These are phyloP conservation scores for Eucalyptus shirleyi DNA, from an alignment of 345 rosid species.

Conservation along the genomic window DNA sequence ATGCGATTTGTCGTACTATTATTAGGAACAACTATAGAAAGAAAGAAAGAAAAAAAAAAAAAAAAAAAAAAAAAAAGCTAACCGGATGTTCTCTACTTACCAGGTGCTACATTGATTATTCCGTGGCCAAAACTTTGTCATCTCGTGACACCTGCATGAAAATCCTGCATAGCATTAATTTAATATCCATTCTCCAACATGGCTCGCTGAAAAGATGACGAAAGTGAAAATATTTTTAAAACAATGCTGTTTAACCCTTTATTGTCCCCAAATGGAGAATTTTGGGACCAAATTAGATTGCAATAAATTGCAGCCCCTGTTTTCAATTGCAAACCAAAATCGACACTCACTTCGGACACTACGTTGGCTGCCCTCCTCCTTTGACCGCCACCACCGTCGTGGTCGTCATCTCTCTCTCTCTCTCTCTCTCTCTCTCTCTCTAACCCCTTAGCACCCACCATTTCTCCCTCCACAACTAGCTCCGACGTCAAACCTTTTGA, in stretches of 20 bases:
- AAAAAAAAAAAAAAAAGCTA: too few species aligned
- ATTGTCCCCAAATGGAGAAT: not conserved
- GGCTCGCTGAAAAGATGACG: not conserved
- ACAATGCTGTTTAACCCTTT: not conserved
- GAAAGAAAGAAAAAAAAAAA: too few species aligned
- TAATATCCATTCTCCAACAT: not conserved
- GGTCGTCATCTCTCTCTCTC: too few species aligned
- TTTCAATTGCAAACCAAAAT: not conserved
- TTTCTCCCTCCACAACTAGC: too few species aligned
- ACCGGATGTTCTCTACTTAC: not conserved
- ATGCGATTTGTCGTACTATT: too few species aligned
- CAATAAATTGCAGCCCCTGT: not conserved
- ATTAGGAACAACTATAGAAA: not conserved
- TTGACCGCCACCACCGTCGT: not conserved
- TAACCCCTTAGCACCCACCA: too few species aligned
- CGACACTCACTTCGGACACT: not conserved
- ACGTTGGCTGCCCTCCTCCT: not conserved
- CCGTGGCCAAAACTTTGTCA: not conserved
- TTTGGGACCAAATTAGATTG: too few species aligned
- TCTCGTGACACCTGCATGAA: too few species aligned
- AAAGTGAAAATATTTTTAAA: not conserved
- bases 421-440: too few species aligned
- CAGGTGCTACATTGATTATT: not conserved
- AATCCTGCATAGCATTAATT: not conserved
- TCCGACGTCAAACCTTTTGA: too few species aligned